Conservation (phyloP, 2,329 filamentous ascomycete genomes). For the Fusarium sp. region DNA sequence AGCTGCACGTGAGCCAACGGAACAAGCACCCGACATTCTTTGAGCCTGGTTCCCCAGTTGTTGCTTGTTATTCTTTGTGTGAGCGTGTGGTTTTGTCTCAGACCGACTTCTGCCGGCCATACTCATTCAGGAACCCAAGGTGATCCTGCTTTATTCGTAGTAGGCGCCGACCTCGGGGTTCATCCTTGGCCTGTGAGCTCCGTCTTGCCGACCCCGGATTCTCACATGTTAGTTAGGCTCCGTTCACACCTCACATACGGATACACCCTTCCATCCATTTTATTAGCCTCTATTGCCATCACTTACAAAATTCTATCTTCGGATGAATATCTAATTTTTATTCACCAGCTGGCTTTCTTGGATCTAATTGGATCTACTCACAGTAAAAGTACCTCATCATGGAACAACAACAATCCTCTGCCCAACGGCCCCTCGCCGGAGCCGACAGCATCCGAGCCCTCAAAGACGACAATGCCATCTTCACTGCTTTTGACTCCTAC, state of each 20-base stretch:
- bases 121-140: not conserved
- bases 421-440: slow-evolving; percentile 43
- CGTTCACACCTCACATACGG: slow-evolving; percentile 16
- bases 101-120: slow-evolving; percentile 27
- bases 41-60: not conserved
- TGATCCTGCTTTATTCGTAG: not conserved
- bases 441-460: slow-evolving; percentile 55
- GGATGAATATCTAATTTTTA: slow-evolving; percentile 7
- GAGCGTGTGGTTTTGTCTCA: slow-evolving; percentile 3
- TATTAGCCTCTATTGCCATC: not conserved
- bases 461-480: slow-evolving; percentile 58
- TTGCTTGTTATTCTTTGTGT: slow-evolving; percentile 5
- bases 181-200: not conserved
- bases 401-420: slow-evolving; percentile 24
- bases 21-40: slow-evolving; percentile 21
- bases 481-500: slow-evolving; percentile 72
- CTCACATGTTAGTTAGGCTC: slow-evolving; percentile 39
- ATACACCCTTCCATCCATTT: slow-evolving; percentile 1
- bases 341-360: not conserved
- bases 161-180: not conserved
- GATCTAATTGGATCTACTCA: not conserved
- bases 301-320: not conserved
- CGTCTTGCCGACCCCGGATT: slow-evolving; percentile 24
- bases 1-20: slow-evolving; percentile 36
- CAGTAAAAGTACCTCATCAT: not conserved